These are phyloP conservation scores for Saturnispora sanitii DNA, from an alignment of 805 yeast genomes.

Conservation along the genomic window DNA sequence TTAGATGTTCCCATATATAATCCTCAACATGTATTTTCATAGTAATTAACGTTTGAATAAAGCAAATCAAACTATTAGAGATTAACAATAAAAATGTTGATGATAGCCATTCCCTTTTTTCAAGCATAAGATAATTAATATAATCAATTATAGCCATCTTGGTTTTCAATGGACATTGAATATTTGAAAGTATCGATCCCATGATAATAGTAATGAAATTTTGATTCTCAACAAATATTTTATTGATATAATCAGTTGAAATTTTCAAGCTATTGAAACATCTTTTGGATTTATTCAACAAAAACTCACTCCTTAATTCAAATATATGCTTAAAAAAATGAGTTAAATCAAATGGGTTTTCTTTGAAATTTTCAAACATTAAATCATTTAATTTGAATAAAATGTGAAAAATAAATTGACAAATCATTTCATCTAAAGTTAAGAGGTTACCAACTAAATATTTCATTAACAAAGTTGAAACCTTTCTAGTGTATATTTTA, in stretches of 20 bases:
- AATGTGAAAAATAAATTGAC: slow-evolving; percentile 9
- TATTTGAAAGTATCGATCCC: slow-evolving; percentile 11
- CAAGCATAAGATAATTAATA: slow-evolving; percentile 18
- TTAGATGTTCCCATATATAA: slow-evolving; percentile 15
- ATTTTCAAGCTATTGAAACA: slow-evolving; percentile 9
- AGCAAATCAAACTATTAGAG: slow-evolving; percentile 13
- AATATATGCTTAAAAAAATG: slow-evolving; percentile 8
- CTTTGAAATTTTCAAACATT: slow-evolving; percentile 1
- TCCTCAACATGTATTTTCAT: not conserved
- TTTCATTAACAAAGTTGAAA: slow-evolving; percentile 1
- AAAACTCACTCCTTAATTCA: slow-evolving; percentile 9
- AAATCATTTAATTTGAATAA: slow-evolving; percentile 5
- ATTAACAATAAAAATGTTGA: slow-evolving; percentile 13
- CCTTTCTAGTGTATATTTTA: slow-evolving; percentile 1
- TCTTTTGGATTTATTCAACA: slow-evolving; percentile 3
- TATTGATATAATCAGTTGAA: slow-evolving; percentile 13
- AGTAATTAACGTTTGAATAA: slow-evolving; percentile 2
- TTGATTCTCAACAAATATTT: slow-evolving; percentile 10
- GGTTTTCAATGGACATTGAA: not conserved
- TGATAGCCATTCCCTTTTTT: slow-evolving; percentile 3
- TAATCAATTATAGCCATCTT: slow-evolving; percentile 17
- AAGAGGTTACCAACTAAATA: slow-evolving; percentile 4
- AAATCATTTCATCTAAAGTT: slow-evolving; percentile 5
- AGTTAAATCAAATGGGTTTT: slow-evolving; percentile 8
- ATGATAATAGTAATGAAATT: slow-evolving; percentile 11